phyloP scores from a whole-genome alignment of 2,329 filamentous ascomycete species.

The Aspergillus ibericus region DNA sequence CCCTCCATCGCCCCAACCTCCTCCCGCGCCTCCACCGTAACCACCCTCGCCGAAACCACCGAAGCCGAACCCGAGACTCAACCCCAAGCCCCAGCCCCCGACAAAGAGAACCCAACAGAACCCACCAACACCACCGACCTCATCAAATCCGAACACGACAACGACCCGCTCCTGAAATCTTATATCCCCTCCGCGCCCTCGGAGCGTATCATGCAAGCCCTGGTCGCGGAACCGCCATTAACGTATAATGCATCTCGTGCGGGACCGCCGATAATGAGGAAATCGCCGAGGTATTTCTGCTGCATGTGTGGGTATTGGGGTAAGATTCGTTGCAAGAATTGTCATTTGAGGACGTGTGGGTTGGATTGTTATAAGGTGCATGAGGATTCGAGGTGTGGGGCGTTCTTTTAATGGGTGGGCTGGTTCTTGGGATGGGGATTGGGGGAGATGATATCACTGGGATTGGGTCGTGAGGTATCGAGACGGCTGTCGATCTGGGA shows the following conservation, averaged over 20 bases:
- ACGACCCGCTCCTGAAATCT: slow-evolving; percentile 44
- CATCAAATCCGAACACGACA: slow-evolving; percentile 40
- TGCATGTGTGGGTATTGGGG: slow-evolving; percentile 54
- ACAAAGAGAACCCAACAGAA: slow-evolving; percentile 15
- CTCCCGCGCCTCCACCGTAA: slow-evolving; percentile 5
- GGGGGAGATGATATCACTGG: neutral
- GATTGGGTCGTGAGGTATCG: neutral
- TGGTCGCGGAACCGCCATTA: slow-evolving; percentile 48
- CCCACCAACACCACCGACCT: slow-evolving; percentile 26
- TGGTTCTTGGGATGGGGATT: neutral
- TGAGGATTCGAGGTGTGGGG: slow-evolving; percentile 49
- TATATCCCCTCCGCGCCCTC: slow-evolving; percentile 46
- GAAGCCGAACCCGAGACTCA: neutral
- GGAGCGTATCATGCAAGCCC: slow-evolving; percentile 46
- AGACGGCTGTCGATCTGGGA: neutral
- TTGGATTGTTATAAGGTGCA: slow-evolving; percentile 50
- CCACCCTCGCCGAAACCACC: neutral
- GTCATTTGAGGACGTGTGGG: slow-evolving; percentile 48
- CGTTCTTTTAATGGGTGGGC: slow-evolving; percentile 34
- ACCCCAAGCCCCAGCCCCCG: slow-evolving; percentile 2
- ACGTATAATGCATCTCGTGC: slow-evolving; percentile 49
- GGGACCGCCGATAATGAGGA: slow-evolving; percentile 32
- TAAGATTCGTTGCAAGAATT: slow-evolving; percentile 49
- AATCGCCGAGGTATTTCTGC: slow-evolving; percentile 46
- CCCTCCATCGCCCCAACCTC: neutral